Evolutionary conservation across 768 basidiomycete genomes (phyloP), one percentile per base, ranked within the genome.

Genomic region (Rhodotorula taiwanensis): DNA sequence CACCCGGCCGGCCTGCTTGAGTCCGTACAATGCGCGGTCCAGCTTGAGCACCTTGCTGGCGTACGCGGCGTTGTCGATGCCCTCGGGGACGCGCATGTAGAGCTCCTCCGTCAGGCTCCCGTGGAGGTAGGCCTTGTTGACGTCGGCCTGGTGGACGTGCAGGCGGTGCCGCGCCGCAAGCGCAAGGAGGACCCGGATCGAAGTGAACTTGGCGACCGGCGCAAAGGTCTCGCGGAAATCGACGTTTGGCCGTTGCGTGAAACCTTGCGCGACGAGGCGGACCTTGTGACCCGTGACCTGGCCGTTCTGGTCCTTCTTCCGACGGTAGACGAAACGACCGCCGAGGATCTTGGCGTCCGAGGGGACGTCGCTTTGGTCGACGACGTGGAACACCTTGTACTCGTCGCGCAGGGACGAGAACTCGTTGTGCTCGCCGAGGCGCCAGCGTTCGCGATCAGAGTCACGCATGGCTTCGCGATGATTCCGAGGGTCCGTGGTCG

Each of bases 381-480:
- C 39, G 41, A 16, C 25, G 53, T 42, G 39, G 53, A 43, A 54
- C 76, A 80, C 2, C 75, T 79, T 1, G 71, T 72, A 48, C 76
- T 73, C 27, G 64, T 62, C 27, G 72, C 39, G 39, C 39, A 41
- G 18, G 11, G 39, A 41, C 11, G 39, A 10, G 39, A 41, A 41
- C 39, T 41, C 18, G 39, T 41, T 18, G 18, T 70, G 54, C 25
- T 73, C 72, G 27, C 25, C 25, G 28, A 39, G 52, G n/a, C n/a
- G n/a, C n/a, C n/a, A n/a, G n/a, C n/a, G n/a, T n/a, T n/a, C n/a
- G n/a, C n/a, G n/a, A n/a, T 62, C 53, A 18, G 28, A 3, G n/a
- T 50, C 30, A 18, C 49, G 45, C 16, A 25, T 7, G 2, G 60
- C 44, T 18, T 62, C 53, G 41, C 45, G 45, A 44, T 62, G 49